A percentile compares a stretch with the other conserved stretches of the same genome.
Evolutionary conservation across 768 basidiomycete species (phyloP).

Genomic region (Pleurotus djamor): DNA sequence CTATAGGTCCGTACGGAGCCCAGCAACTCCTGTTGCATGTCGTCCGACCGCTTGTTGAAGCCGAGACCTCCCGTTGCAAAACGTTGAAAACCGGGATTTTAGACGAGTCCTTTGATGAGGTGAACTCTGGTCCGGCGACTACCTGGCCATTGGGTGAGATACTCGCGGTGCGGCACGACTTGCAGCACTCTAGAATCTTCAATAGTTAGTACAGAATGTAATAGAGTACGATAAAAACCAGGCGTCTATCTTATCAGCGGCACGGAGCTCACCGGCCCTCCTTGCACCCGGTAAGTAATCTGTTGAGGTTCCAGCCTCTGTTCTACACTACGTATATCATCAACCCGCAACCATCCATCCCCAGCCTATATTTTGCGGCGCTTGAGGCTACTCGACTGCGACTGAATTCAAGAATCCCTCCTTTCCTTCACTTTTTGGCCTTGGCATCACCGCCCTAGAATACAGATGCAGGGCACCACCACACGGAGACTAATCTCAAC

Average conservation of each 20-base stretch:
- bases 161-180: slow-evolving; percentile 84
- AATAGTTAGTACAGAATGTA: slow-evolving; percentile 54
- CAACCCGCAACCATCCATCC: not conserved
- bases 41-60: slow-evolving; percentile 63
- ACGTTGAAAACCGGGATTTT: slow-evolving; percentile 47
- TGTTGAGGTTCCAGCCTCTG: too few species aligned
- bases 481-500: slow-evolving; percentile 1
- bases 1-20: slow-evolving; percentile 88
- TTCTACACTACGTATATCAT: too few species aligned
- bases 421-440: not conserved
- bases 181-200: slow-evolving; percentile 96
- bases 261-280: not conserved
- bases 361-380: not conserved
- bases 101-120: slow-evolving; percentile 34
- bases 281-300: not conserved
- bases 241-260: not conserved
- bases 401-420: not conserved
- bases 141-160: slow-evolving; percentile 98
- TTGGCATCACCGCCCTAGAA: not conserved
- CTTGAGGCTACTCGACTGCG: not conserved
- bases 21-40: slow-evolving; percentile 84
- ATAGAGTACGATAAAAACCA: too few species aligned
- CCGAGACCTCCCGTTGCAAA: slow-evolving; percentile 42
- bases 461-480: not conserved
- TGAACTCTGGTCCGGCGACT: slow-evolving; percentile 65